Conservation (phyloP, 306 rosid genomes). For the Quercus wislizeni region DNA sequence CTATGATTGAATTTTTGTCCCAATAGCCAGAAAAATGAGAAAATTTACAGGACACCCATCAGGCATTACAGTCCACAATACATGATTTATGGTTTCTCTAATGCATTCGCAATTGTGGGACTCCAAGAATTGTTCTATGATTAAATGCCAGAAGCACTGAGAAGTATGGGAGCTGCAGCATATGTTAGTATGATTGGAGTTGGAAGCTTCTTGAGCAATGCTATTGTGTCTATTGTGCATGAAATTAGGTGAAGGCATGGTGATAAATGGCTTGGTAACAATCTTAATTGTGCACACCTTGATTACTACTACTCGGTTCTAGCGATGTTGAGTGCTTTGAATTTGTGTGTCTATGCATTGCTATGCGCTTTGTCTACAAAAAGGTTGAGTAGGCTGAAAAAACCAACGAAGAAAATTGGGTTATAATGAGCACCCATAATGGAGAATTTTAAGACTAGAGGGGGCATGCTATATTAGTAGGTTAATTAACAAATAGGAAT, state of each 20-base stretch:
- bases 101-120: constrained; percentile 56
- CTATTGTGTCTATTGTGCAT: constrained; percentile 36
- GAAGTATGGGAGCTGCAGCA: constrained; percentile 78
- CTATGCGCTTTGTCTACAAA: constrained; percentile 53
- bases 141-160: constrained; percentile 55
- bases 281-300: constrained; percentile 63
- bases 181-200: constrained; percentile 51
- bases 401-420: background rate
- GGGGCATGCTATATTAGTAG: background rate
- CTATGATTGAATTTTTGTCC: constrained; percentile 57
- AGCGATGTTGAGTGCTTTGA: constrained; percentile 51
- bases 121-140: constrained; percentile 64
- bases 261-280: constrained; percentile 54
- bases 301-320: constrained; percentile 57
- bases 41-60: constrained; percentile 41
- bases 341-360: constrained; percentile 41
- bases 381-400: constrained; percentile 28
- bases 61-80: constrained; percentile 83
- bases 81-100: constrained; percentile 40
- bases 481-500: no score
- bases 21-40: background rate
- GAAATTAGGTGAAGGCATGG: constrained; percentile 21
- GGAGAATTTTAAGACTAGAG: background rate
- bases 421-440: background rate
- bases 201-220: constrained; percentile 50